phyloP scores from a whole-genome alignment of 164 flowering plant species.

The Paratinospora sagittata region DNA sequence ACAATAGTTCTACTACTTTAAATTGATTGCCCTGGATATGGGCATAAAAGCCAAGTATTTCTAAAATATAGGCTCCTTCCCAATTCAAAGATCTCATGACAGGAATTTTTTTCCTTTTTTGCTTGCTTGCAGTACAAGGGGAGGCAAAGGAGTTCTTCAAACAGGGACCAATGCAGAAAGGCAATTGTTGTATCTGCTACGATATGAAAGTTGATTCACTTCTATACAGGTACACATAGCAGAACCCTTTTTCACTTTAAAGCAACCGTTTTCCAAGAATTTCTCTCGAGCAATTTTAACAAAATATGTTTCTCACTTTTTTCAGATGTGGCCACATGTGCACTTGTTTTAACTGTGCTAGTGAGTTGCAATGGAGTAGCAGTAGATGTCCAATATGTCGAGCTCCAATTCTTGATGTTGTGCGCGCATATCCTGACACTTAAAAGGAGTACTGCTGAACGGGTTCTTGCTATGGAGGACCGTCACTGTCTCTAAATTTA shows the following conservation, averaged over 20 bases:
- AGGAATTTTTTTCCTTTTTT: slow-evolving; percentile 6
- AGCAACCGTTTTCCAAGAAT: not conserved
- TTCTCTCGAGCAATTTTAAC: not conserved
- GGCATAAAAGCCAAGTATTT: not conserved
- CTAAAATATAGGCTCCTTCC: not conserved
- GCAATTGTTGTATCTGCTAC: slow-evolving; percentile 67
- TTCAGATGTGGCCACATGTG: slow-evolving; percentile 98
- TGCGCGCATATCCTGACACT: slow-evolving; percentile 42
- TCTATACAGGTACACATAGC: slow-evolving; percentile 59
- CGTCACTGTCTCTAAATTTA: not conserved
- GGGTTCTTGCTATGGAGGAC: slow-evolving; percentile 40
- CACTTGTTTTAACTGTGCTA: slow-evolving; percentile 82
- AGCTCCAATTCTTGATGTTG: slow-evolving; percentile 73
- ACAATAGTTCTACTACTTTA: not conserved
- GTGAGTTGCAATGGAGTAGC: slow-evolving; percentile 69
- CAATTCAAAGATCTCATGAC: not conserved
- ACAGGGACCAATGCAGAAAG: slow-evolving; percentile 22
- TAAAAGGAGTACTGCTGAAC: slow-evolving; percentile 17
- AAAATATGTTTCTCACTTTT: not conserved
- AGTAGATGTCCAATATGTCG: slow-evolving; percentile 79
- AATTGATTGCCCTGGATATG: not conserved
- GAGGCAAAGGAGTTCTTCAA: slow-evolving; percentile 18
- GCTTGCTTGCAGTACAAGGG: slow-evolving; percentile 23
- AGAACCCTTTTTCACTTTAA: not conserved
- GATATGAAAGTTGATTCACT: slow-evolving; percentile 69